Base-by-base conservation (phyloP, 225 moss, liverwort and hornwort species). In the Polytrichum formosum region DNA sequence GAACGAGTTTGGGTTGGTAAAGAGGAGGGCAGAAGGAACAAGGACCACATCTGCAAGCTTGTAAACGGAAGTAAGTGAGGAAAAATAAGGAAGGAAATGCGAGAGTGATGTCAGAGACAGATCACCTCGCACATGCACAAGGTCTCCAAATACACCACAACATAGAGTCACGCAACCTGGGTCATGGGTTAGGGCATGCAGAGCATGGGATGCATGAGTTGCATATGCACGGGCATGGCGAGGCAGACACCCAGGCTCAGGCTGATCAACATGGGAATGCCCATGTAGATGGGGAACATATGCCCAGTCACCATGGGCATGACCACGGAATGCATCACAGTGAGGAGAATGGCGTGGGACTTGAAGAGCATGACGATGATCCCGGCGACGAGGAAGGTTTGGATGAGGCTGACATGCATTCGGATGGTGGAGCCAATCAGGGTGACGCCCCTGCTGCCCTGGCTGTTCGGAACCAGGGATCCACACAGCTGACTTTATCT, bases 391-490 rank as follows among this genome's bases (percentile, higher is more conserved):
- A 93, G 58, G 96, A 96, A 71, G 91, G 96, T 7, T 73, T 96
- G 73, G 93, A 96, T 61, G 96, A 93, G 81, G 89, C 91, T 31
- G 93, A 93, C 70, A 92, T 96, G 91, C 93, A 96, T 68, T 93
- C 91, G 6, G 96, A 96, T 63, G 93, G 95, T 61, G 91, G 91
- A 26, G 93, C 85, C 23, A 82, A 93, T 59, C 81, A 77, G n/a
- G 84, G 90, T 59, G 91, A 92, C 67, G 76, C 87, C 4, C 93
- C 87, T 25, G 74, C 77, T 53, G 73, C 90, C 66, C 70, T 93
- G 63, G 83, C 93, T 28, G 90, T 87, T 5, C 90, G 96, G 71
- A 82, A 64, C 37, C 96, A 90, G 75, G 88, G 91, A 25, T 90
- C 87, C 72, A 96, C 96, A 23, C 96, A 96, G 74, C 90, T 96